Base-by-base conservation (phyloP, 495 filamentous ascomycete species). In the Xanthoparmelia taractica region DNA sequence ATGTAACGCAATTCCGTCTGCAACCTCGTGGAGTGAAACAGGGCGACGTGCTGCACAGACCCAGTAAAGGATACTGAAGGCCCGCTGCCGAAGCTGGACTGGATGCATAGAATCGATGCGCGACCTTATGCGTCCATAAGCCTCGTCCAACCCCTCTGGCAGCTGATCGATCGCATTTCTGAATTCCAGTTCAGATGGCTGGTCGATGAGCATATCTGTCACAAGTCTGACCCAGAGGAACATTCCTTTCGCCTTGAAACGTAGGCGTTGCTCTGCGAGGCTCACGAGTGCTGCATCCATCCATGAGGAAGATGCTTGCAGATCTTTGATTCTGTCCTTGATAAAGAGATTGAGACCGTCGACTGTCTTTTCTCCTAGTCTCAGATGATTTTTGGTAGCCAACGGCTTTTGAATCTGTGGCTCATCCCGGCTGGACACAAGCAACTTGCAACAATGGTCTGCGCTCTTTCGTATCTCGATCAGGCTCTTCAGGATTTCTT, bases 191-290 rank as follows among this genome's bases (percentile, higher is more conserved):
- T 50, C 43, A 12, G 63, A 66, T 8, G 15, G 20, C 36, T 63
- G 43, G 15, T 57, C 18, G 8, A n/a, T 40, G 23, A 66, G 48
- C 27, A 34, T 63, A 10, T 20, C 18, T 20, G 37, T 43, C n/a
- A 66, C 64, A n/a, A 66, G 59, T 37, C 64, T 60, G 17, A 66
- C 64, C 64, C 64, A 66, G 12, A 66, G 59, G 38, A 66, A 66
- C 64, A 66, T 66, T 1, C 64, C 64, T 31, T 45, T 47, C 4
- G 64, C 59, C 31, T 62, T 66, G 15, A 25, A 41, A 13, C 54
- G 57, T 17, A 65, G 43, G 0, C 57, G n/a, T 20, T 41, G 20
- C 34, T 60, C 38, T 8, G 63, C 34, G 4, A 17, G 12, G 4
- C 8, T 36, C 1, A 17, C 8, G n/a, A 65, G 17, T 12, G 27